Conservation (phyloP, 2,329 filamentous ascomycete genomes). For the Akanthomyces muscarius region DNA sequence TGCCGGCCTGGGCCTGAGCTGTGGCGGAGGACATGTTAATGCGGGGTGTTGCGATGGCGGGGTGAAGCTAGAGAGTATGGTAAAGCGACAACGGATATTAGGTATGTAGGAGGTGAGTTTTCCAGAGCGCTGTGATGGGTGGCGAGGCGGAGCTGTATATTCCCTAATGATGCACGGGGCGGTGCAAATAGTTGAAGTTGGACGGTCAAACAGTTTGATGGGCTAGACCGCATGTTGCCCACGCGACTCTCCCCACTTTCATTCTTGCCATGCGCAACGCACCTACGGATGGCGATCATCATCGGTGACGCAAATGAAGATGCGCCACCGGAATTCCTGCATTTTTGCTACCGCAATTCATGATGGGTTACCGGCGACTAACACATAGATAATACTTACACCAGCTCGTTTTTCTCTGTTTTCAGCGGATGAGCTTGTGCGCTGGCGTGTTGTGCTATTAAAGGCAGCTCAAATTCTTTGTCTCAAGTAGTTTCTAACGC, state of each 20-base stretch:
- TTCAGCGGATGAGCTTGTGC: background rate
- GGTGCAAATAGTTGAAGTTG: conserved; percentile 7
- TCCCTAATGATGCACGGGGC: conserved; percentile 3
- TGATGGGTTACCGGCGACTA: background rate
- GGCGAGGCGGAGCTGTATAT: background rate
- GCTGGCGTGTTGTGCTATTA: too few species aligned
- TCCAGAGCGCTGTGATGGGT: background rate
- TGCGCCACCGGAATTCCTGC: background rate
- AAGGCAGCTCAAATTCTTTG: too few species aligned
- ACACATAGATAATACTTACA: background rate
- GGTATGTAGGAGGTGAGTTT: background rate
- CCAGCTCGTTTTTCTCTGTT: background rate
- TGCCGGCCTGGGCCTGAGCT: conserved; percentile 34
- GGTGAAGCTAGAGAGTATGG: background rate
- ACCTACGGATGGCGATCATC: background rate
- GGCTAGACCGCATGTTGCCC: conserved; percentile 8
- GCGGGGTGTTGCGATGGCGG: background rate
- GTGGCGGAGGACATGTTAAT: conserved; percentile 24
- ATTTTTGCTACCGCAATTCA: background rate
- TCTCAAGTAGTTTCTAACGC: background rate
- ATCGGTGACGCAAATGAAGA: conserved; percentile 10
- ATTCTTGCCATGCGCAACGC: background rate
- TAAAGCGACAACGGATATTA: background rate
- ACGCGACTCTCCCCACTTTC: conserved; percentile 15
- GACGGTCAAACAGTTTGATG: background rate